Percentiles rank a stretch among this genome's conserved stretches.
These are phyloP conservation scores for Solanum microdontum DNA, from an alignment of 257 asterid species.

Conservation along the genomic window DNA sequence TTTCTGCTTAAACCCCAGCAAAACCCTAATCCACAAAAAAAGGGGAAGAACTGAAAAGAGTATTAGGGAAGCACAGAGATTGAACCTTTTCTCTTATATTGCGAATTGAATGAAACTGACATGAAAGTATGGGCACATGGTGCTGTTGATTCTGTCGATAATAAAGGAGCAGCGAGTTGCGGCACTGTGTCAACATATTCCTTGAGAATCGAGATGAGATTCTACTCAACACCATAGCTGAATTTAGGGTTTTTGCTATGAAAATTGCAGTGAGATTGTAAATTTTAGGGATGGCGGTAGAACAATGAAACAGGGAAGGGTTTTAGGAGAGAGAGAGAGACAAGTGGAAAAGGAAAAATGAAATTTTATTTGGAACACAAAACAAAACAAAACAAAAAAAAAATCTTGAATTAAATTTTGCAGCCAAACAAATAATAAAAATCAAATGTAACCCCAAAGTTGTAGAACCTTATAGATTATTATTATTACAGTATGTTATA, in stretches of 20 bases:
- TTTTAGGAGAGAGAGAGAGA: background rate
- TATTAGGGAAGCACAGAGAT: background rate
- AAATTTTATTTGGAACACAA: background rate
- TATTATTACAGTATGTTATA: background rate
- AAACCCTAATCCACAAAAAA: background rate
- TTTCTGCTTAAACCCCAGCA: slow-evolving; percentile 11
- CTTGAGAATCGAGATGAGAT: slow-evolving; percentile 46
- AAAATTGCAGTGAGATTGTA: background rate
- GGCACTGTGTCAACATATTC: slow-evolving; percentile 26
- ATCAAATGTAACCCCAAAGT: background rate
- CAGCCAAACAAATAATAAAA: background rate
- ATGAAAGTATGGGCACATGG: slow-evolving; percentile 12
- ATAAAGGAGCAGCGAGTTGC: slow-evolving; percentile 29
- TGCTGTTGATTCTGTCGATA: slow-evolving; percentile 16
- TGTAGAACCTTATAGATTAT: background rate
- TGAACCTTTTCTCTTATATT: slow-evolving; percentile 27
- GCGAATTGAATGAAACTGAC: slow-evolving; percentile 20
- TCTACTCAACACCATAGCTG: slow-evolving; percentile 47
- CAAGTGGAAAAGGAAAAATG: background rate
- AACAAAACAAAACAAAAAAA: background rate
- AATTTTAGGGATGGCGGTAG: background rate
- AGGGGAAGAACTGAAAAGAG: background rate
- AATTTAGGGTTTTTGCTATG: background rate
- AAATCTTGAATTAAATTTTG: background rate
- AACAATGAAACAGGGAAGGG: background rate